Conservation (phyloP, 208 protist genomes). For the Zelonia costaricensis region DNA sequence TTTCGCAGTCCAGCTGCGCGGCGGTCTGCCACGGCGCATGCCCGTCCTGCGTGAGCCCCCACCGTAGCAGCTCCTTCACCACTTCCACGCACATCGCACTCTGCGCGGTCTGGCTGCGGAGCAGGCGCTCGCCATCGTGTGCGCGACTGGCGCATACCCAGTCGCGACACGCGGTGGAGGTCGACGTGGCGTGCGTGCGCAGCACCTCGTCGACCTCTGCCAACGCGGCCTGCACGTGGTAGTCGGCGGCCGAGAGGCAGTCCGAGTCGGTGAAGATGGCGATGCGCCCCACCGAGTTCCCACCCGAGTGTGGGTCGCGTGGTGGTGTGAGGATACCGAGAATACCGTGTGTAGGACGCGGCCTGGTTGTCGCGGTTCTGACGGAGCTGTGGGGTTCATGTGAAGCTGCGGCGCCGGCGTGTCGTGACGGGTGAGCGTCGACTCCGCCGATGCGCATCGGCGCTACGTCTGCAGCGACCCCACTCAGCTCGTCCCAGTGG, state of each 20-base stretch:
- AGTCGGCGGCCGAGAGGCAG: conserved; percentile 35
- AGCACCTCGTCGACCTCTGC: conserved; percentile 8
- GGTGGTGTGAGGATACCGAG: conserved; percentile 18
- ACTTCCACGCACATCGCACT: conserved; percentile 38
- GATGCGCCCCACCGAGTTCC: conserved; percentile 12
- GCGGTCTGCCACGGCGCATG: neutral
- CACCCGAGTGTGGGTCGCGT: neutral
- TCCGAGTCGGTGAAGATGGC: conserved; percentile 62
- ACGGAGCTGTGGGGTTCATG: neutral
- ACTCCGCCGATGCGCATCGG: neutral
- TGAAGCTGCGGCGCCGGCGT: neutral
- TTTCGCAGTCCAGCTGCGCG: conserved; percentile 15
- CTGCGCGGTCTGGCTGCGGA: conserved; percentile 15
- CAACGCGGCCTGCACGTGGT: conserved; percentile 13
- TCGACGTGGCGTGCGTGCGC: neutral
- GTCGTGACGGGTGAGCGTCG: neutral
- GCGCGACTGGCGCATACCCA: conserved; percentile 1
- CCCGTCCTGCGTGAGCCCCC: conserved; percentile 7
- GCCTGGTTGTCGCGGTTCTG: neutral
- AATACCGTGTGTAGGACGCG: conserved; percentile 11
- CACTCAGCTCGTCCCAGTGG: conserved; percentile 1
- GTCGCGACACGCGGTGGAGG: neutral
- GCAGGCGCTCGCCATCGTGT: conserved; percentile 5
- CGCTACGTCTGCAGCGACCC: no score
- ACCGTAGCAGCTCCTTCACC: conserved; percentile 38